Evolutionary conservation across 2,329 filamentous ascomycete genomes (phyloP), one percentile per base, ranked within the genome.

Genomic region (Ophiostoma triangulosporum): DNA sequence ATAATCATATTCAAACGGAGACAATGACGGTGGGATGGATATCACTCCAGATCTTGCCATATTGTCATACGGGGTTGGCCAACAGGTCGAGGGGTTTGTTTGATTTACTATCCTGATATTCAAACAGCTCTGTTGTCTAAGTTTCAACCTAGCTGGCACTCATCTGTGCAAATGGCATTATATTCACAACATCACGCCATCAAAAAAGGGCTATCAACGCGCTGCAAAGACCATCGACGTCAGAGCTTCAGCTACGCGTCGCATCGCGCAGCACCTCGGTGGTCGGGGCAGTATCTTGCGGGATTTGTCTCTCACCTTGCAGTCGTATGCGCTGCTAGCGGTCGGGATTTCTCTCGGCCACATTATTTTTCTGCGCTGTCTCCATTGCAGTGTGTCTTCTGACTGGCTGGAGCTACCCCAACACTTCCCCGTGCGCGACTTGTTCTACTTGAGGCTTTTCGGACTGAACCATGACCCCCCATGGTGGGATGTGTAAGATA

Each of bases 271-370:
- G 27, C 27, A 48, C 46, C 46, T 48, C 46, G 46, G 46, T 48
- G 29, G 17, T 48, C 46, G 46, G 46, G 46, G 46, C 46, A 48
- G 46, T 48, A 29, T 33, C n/a, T 48, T 31, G 46, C 46, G 46
- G 26, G 46, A 17, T 17, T 17, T 29, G 43, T 29, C 24, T 46
- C 43, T 24, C 43, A 46, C 43, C 43, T 46, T 46, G 15, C 43
- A 29, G 43, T n/a, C 26, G 26, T 46, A 24, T 20, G 22, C 26
- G 26, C 12, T 45, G 38, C 26, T 27, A 17, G 26, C 6, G 40
- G 14, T 24, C 40, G 40, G 40, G 40, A 27, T 46, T 46, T 46
- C 40, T 46, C 40, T 46, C 43, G 43, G 43, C 43, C 24, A 46
- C 24, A 29, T 46, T 15, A 15, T 5, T 12, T n/a, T 9, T 26